Evolutionary conservation across 257 asterid genomes (phyloP).

Genomic region (Scutellaria barbata): DNA sequence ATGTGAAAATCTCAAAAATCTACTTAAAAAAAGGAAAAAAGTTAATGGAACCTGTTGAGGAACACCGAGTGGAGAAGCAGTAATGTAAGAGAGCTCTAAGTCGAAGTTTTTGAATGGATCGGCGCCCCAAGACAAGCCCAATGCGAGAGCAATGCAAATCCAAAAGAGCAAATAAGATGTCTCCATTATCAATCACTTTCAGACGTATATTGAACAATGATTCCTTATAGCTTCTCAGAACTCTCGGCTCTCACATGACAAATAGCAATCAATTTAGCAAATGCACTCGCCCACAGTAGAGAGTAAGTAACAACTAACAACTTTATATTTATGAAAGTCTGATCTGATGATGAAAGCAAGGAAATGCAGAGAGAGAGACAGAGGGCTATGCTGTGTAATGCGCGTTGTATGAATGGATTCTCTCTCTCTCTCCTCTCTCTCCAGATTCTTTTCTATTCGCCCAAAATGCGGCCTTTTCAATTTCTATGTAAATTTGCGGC

Average conservation of each 20-base stretch:
- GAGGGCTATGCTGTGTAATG: no score
- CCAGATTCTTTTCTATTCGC: no score
- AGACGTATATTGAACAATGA: not conserved
- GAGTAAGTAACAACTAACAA: not conserved
- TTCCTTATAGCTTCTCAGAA: not conserved
- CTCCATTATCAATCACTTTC: not conserved
- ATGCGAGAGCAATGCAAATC: not conserved
- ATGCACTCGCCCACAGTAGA: not conserved
- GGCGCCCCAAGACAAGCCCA: not conserved
- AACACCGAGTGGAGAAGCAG: constrained; percentile 16
- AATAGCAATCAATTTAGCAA: not conserved
- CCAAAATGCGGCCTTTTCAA: not conserved
- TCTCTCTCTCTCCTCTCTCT: no score
- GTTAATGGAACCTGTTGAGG: not conserved
- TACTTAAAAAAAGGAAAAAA: not conserved
- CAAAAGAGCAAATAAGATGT: not conserved
- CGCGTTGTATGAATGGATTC: no score
- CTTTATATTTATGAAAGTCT: not conserved
- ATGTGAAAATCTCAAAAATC: not conserved
- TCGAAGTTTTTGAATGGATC: not conserved
- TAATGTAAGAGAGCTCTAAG: constrained; percentile 7
- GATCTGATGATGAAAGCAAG: not conserved
- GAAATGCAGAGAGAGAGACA: not conserved
- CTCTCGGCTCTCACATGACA: not conserved
- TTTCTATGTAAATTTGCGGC: not conserved